Conservation (phyloP, 306 rosid genomes). For the Citrullus colocynthis region DNA sequence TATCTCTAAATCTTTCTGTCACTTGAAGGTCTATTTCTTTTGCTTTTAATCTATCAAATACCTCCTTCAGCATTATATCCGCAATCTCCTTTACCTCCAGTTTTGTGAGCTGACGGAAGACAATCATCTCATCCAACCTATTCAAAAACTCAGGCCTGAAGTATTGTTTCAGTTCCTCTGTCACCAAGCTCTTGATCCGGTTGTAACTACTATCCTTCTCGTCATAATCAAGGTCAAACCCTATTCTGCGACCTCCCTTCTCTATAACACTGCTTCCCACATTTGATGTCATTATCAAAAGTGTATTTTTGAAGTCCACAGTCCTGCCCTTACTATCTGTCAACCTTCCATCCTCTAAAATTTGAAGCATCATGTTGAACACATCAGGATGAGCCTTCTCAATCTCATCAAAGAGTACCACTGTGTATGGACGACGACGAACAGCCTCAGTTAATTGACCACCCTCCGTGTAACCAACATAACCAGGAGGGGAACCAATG, state of each 20-base stretch:
- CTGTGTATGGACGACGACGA: slow-evolving; percentile 90
- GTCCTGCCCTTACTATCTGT: slow-evolving; percentile 96
- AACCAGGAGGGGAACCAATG: slow-evolving; percentile 95
- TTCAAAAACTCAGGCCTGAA: slow-evolving; percentile 89
- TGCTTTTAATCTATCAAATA: slow-evolving; percentile 62
- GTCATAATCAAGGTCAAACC: slow-evolving; percentile 81
- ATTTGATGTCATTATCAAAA: slow-evolving; percentile 88
- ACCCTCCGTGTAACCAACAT: slow-evolving; percentile 93
- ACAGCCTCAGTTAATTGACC: slow-evolving; percentile 98
- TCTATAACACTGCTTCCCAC: slow-evolving; percentile 95
- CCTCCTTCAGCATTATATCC: slow-evolving; percentile 89
- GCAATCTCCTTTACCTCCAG: slow-evolving; percentile 92
- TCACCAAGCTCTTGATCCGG: slow-evolving; percentile 86
- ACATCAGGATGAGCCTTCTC: slow-evolving; percentile 98
- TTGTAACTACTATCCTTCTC: slow-evolving; percentile 90
- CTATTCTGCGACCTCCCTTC: slow-evolving; percentile 85
- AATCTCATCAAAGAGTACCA: slow-evolving; percentile 85
- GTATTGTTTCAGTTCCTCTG: slow-evolving; percentile 84
- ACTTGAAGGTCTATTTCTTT: slow-evolving; percentile 83
- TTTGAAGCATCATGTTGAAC: slow-evolving; percentile 97
- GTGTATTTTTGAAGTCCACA: slow-evolving; percentile 93
- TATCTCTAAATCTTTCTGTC: slow-evolving; percentile 81
- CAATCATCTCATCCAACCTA: slow-evolving; percentile 91
- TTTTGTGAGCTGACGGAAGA: slow-evolving; percentile 87
- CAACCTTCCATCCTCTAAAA: slow-evolving; percentile 87